These are phyloP conservation scores for Pestalotiopsis sp. DNA, from an alignment of 2,329 filamentous ascomycete genomes.

Conservation along the genomic window DNA sequence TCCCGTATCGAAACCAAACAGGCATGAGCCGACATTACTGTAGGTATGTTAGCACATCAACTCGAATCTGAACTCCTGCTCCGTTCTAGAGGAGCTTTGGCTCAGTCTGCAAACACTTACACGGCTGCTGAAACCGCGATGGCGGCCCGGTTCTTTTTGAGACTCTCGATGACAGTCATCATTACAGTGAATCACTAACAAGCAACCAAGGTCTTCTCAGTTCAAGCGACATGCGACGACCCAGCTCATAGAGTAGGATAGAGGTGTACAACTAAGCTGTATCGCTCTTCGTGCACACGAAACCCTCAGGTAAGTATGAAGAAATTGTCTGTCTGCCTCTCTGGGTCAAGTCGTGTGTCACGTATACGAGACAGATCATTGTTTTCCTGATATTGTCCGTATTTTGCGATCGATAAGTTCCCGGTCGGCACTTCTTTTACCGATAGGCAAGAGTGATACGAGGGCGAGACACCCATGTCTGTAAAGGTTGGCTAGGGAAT, in stretches of 20 bases:
- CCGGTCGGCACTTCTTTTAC: background rate
- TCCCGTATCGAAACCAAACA: conserved; percentile 4
- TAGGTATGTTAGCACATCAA: background rate
- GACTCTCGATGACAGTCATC: background rate
- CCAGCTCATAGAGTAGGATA: background rate
- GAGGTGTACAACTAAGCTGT: background rate
- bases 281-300: background rate
- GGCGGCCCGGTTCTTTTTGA: background rate
- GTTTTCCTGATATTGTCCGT: background rate
- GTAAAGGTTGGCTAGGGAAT: too few relatives aligned
- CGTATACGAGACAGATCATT: background rate
- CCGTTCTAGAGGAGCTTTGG: background rate
- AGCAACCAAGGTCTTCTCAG: background rate
- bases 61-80: background rate
- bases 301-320: background rate
- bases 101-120: background rate
- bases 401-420: background rate
- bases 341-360: background rate
- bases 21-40: background rate
- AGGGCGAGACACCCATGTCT: background rate
- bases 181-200: background rate
- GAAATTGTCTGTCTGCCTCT: background rate
- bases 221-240: background rate
- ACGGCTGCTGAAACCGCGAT: conserved; percentile 4
- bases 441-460: background rate